phyloP scores from a whole-genome alignment of 1,284 basidiomycete genomes.

The Gomphus bonarii region DNA sequence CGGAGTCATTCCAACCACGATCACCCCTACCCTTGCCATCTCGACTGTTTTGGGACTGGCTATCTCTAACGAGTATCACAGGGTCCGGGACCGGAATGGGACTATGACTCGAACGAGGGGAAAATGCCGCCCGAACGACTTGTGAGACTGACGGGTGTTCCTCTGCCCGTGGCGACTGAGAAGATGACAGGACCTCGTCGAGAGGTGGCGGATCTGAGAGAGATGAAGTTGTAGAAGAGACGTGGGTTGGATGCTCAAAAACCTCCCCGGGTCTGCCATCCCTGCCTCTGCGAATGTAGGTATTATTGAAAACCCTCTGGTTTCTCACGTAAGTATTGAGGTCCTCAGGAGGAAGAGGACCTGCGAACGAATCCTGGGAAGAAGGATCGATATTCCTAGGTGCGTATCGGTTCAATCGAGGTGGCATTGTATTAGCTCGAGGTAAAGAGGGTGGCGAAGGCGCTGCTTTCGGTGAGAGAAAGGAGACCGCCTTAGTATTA shows the following conservation, averaged over 20 bases:
- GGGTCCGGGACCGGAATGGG: not conserved
- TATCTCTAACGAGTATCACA: conserved; percentile 6
- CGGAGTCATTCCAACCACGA: too few relatives aligned
- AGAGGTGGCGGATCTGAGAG: not conserved
- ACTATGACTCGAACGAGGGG: not conserved
- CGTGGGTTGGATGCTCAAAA: conserved; percentile 1
- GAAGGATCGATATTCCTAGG: conserved; percentile 6
- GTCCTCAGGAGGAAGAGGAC: conserved; percentile 2
- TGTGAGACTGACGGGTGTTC: not conserved
- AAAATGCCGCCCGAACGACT: conserved; percentile 5
- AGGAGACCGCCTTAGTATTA: conserved; percentile 4
- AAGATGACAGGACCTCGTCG: not conserved
- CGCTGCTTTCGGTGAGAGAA: conserved; percentile 2
- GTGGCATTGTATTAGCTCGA: conserved; percentile 8
- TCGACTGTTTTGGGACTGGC: conserved; percentile 2
- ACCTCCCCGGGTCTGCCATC: not conserved
- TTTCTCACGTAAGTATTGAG: conserved; percentile 1
- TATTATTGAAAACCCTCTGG: conserved; percentile 1
- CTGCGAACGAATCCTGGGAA: conserved; percentile 11
- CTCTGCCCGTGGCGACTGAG: conserved; percentile 1
- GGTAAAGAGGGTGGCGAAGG: not conserved
- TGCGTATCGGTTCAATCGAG: conserved; percentile 7
- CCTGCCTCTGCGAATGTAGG: not conserved
- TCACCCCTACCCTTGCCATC: not conserved
- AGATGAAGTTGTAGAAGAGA: not conserved